These are phyloP conservation scores for Exophiala dermatitidis DNA, from an alignment of 2,329 filamentous ascomycete species.

Conservation along the genomic window DNA sequence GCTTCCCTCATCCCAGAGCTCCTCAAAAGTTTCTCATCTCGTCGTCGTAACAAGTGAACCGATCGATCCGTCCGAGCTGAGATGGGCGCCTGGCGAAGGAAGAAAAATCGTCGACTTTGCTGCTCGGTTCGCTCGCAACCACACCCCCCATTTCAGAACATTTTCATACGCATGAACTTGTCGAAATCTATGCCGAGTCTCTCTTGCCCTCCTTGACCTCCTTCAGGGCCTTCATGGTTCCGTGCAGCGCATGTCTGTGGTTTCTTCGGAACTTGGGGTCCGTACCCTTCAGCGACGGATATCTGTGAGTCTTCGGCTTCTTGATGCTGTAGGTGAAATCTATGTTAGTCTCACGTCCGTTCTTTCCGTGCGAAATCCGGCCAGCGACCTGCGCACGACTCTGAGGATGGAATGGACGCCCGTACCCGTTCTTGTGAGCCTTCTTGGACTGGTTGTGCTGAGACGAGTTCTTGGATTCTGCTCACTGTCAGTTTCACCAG, in stretches of 20 bases:
- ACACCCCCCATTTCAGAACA: neutral
- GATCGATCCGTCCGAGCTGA: too few relatives aligned
- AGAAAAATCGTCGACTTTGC: neutral
- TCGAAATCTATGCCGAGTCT: conserved; percentile 60
- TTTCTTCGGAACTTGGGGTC: conserved; percentile 99
- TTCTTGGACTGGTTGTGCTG: conserved; percentile 98
- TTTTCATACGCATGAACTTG: conserved; percentile 2
- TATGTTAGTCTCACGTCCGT: conserved; percentile 4
- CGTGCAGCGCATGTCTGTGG: conserved; percentile 99
- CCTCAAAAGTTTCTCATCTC: neutral
- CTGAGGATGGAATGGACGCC: conserved; percentile 24
- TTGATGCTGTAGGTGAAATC: conserved; percentile 67
- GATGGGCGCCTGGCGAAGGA: neutral
- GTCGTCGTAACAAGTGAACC: too few relatives aligned
- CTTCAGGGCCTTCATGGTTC: conserved; percentile 97
- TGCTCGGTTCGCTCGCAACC: neutral
- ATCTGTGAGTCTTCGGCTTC: conserved; percentile 99
- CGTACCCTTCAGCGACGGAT: conserved; percentile 96
- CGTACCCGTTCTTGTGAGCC: conserved; percentile 98
- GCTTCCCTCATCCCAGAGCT: too few relatives aligned
- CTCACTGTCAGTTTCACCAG: conserved; percentile 8
- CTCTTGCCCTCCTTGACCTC: conserved; percentile 96
- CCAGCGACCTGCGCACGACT: too few relatives aligned
- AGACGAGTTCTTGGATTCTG: conserved; percentile 99
- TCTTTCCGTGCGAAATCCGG: neutral